A percentile compares a stretch with the other conserved stretches of the same genome.
These are phyloP conservation scores for Carex myosuroides DNA, from an alignment of 176 grass and related monocot genomes.

Conservation along the genomic window DNA sequence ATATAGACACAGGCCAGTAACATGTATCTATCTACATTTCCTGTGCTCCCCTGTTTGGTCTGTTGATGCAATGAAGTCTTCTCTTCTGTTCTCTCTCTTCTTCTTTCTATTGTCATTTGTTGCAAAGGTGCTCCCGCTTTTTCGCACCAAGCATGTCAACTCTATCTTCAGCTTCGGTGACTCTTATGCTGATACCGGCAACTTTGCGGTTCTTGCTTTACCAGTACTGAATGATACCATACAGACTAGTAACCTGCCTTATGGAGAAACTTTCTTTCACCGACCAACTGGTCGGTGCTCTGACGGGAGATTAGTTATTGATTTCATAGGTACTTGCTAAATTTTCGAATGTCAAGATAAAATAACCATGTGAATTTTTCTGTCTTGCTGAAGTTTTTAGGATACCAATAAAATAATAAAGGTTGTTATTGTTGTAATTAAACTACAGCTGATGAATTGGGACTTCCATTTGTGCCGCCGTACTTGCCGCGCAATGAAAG, in stretches of 20 bases:
- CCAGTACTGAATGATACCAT: not conserved
- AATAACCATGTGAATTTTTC: not conserved
- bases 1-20: not conserved
- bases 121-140: not conserved
- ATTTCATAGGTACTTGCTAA: constrained; percentile 3
- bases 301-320: constrained; percentile 18
- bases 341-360: not conserved
- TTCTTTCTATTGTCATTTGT: not conserved
- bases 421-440: not conserved
- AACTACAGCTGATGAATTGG: constrained; percentile 54
- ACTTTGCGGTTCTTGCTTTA: constrained; percentile 12
- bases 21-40: constrained; percentile 14
- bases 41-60: not conserved
- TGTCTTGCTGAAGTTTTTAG: not conserved
- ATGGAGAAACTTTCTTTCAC: constrained; percentile 22
- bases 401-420: not conserved
- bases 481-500: constrained; percentile 46
- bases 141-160: not conserved
- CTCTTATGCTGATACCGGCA: constrained; percentile 25
- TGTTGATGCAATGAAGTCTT: constrained; percentile 14
- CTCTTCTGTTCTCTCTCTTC: not conserved
- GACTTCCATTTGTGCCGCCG: constrained; percentile 52
- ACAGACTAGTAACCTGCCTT: not conserved
- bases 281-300: constrained; percentile 16
- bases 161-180: constrained; percentile 26